Conservation (phyloP, 2,329 filamentous ascomycete genomes). For the Didymella exigua region DNA sequence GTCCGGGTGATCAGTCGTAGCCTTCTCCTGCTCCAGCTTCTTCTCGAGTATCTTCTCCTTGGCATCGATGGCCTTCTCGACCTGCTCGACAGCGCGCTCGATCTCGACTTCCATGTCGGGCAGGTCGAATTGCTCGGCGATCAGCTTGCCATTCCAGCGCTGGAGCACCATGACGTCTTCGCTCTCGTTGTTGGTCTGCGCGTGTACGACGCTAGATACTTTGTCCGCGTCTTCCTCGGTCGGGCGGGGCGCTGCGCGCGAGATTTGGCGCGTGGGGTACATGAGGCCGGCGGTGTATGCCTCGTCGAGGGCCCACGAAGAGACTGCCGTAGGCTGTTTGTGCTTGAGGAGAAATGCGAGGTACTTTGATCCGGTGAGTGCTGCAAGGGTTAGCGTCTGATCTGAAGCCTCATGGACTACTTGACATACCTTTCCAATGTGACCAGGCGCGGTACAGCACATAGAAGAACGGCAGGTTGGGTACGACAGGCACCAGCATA, state of each 20-base stretch:
- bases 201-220: conserved; percentile 47
- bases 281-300: conserved; percentile 67
- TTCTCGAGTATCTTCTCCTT: conserved; percentile 45
- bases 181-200: conserved; percentile 48
- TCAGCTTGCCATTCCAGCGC: conserved; percentile 58
- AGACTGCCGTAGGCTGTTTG: conserved; percentile 68
- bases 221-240: conserved; percentile 46
- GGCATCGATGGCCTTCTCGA: conserved; percentile 52
- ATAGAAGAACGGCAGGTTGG: conserved; percentile 97
- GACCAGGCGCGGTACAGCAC: conserved; percentile 79
- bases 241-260: conserved; percentile 47
- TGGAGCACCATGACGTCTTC: conserved; percentile 58
- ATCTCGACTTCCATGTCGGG: conserved; percentile 61
- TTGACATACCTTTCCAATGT: conserved; percentile 41
- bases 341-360: conserved; percentile 80
- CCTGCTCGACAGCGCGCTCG: conserved; percentile 59
- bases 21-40: conserved; percentile 46
- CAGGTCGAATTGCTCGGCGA: conserved; percentile 55
- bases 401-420: background rate
- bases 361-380: conserved; percentile 82
- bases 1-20: conserved; percentile 28
- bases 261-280: conserved; percentile 49
- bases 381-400: conserved; percentile 45
- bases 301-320: conserved; percentile 73
- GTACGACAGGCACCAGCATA: conserved; percentile 81